phyloP scores from a whole-genome alignment of 2,329 filamentous ascomycete genomes.

The Cytospora piceicola region DNA sequence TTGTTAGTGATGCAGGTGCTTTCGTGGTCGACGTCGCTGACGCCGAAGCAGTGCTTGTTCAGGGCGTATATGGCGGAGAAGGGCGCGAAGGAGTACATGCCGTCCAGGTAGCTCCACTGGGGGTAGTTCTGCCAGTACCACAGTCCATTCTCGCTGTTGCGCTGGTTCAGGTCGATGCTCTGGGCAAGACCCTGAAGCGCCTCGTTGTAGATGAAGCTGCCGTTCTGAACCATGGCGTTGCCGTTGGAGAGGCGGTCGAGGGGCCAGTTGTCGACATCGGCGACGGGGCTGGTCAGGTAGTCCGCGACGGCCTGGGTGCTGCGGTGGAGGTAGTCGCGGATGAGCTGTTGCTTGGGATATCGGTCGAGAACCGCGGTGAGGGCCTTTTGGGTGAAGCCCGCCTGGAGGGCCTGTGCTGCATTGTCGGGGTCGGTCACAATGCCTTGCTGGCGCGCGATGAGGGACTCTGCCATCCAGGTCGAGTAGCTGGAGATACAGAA shows the following conservation, averaged over 20 bases:
- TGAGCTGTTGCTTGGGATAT: background rate
- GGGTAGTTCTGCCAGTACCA: conserved; percentile 46
- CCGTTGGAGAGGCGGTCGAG: conserved; percentile 17
- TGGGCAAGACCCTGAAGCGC: conserved; percentile 1
- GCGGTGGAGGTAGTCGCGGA: background rate
- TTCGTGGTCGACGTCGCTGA: background rate
- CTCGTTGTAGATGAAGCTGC: too few species aligned
- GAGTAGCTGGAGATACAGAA: background rate
- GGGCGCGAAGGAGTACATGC: conserved; percentile 48
- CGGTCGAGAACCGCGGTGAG: background rate
- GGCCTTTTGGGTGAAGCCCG: conserved; percentile 24
- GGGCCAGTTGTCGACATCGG: background rate
- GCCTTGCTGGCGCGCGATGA: conserved; percentile 27
- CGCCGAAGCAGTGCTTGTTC: conserved; percentile 35
- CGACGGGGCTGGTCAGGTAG: background rate
- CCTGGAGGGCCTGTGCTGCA: conserved; percentile 20
- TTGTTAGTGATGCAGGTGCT: background rate
- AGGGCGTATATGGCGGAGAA: conserved; percentile 42
- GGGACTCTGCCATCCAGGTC: conserved; percentile 21
- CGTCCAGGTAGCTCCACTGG: conserved; percentile 55
- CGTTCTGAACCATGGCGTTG: background rate
- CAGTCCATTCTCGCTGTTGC: conserved; percentile 37
- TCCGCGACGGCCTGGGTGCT: background rate
- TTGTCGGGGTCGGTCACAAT: conserved; percentile 8
- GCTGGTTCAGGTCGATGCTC: conserved; percentile 19